A percentile compares a stretch with the other conserved stretches of the same genome.
Evolutionary conservation across 2,329 filamentous ascomycete genomes (phyloP).

Genomic region (Purpureocillium lavendulum): DNA sequence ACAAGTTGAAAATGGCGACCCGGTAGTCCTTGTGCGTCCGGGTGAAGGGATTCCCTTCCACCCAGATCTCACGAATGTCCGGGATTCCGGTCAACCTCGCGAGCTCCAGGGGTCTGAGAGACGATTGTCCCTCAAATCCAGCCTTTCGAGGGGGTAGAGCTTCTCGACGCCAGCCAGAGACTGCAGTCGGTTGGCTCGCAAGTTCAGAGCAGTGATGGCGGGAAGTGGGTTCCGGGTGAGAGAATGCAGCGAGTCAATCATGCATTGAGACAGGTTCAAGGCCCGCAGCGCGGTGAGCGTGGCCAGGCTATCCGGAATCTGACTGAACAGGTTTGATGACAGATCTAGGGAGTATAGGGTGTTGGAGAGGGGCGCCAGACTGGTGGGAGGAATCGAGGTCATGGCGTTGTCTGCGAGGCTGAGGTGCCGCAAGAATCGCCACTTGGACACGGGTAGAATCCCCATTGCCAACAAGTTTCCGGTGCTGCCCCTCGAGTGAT

Average conservation of each 20-base stretch:
- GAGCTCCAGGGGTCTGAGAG: conserved; percentile 83
- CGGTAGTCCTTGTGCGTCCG: conserved; percentile 81
- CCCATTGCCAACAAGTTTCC: conserved; percentile 67
- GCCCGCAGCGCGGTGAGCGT: conserved; percentile 81
- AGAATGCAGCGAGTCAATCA: conserved; percentile 92
- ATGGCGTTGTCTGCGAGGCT: conserved; percentile 88
- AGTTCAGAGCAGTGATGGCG: conserved; percentile 86
- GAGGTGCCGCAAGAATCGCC: conserved; percentile 88
- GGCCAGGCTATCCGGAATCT: conserved; percentile 86
- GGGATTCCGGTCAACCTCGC: conserved; percentile 85
- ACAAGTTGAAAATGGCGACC: conserved; percentile 90
- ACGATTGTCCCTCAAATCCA: conserved; percentile 86
- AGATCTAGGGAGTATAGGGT: conserved; percentile 88
- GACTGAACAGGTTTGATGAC: conserved; percentile 86
- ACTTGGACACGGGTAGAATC: conserved; percentile 75
- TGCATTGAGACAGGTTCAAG: conserved; percentile 90
- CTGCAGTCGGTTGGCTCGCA: conserved; percentile 78
- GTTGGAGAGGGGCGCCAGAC: conserved; percentile 74
- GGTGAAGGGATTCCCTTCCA: conserved; percentile 85
- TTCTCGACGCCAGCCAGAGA: conserved; percentile 88
- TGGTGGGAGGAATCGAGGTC: conserved; percentile 66
- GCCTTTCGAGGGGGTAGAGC: conserved; percentile 75
- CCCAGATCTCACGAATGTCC: conserved; percentile 86
- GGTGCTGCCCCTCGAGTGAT: conserved; percentile 60
- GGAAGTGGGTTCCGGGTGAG: conserved; percentile 79